phyloP scores from a whole-genome alignment of 306 rosid genomes.

The Medicago lupulina region DNA sequence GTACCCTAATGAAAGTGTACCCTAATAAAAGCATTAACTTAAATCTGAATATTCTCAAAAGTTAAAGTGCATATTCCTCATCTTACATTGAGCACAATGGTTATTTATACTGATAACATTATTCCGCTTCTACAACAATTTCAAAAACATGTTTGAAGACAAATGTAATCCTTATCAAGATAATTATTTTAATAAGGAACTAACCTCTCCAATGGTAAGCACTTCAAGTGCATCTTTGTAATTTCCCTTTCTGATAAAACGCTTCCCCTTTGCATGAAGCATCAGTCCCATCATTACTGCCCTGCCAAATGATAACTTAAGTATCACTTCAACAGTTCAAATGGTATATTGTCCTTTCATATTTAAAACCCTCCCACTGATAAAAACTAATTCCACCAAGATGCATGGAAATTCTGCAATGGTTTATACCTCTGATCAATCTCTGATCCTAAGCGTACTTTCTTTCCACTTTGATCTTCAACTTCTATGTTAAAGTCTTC shows the following conservation, averaged over 20 bases:
- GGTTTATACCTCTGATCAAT: constrained; percentile 75
- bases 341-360: constrained; percentile 28
- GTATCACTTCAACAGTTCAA: constrained; percentile 37
- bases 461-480: constrained; percentile 90
- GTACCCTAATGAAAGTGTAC: no score
- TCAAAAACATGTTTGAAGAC: neutral
- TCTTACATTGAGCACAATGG: constrained; percentile 3
- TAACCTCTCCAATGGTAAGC: constrained; percentile 89
- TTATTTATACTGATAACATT: neutral
- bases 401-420: constrained; percentile 19
- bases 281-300: constrained; percentile 96
- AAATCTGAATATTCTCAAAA: neutral
- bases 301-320: constrained; percentile 57
- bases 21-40: neutral
- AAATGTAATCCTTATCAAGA: constrained; percentile 12
- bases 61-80: constrained; percentile 11
- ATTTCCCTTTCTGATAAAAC: constrained; percentile 57
- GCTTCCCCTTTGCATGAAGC: constrained; percentile 89
- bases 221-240: constrained; percentile 88
- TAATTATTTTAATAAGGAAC: constrained; percentile 33
- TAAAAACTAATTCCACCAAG: constrained; percentile 19
- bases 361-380: neutral
- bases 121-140: constrained; percentile 1
- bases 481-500: constrained; percentile 84
- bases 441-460: constrained; percentile 75